Evolutionary conservation across 2,329 filamentous ascomycete species (phyloP), one percentile per base, ranked within the genome.

Genomic region (Aspergillus neotritici): DNA sequence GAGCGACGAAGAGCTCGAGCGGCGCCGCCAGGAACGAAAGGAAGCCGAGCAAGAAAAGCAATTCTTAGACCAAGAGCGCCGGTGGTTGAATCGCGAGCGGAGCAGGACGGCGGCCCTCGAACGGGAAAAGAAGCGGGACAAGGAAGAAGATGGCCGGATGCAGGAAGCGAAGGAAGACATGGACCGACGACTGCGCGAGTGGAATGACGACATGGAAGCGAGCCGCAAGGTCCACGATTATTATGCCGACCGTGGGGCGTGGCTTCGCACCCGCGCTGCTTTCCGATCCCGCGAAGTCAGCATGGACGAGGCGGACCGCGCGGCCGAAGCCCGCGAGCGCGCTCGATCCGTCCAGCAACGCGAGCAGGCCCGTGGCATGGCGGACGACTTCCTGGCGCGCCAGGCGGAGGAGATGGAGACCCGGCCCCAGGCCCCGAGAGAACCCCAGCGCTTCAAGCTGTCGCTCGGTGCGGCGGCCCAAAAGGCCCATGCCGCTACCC

Each of bases 391-490:
- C 80, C 76, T 96, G 47, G 86, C 88, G 52, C 80, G 83, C 48
- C 87, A 94, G 62, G 87, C 86, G 0, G 79, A 85, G 53, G 88
- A 94, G 59, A 76, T 94, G 63, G 79, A 71, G 44, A 50, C 61
- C 15, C 68, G 68, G 28, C 57, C 62, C n/a, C 61, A 67, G 43
- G 65, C 68, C 37, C 71, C 71, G 17, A 62, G 63, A 31, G 71
- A 69, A 43, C 87, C 86, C 3, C 83, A 87, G 59, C 83, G 84
- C 16, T 94, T 97, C 78, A 97, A 95, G 66, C 78, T 97, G 44
- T 95, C 89, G 1, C 83, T 97, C 17, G 90, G 90, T 41, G 88
- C 88, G 1, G 87, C 90, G 0, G 87, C 88, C 0, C 88, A 94
- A 64, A 88, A 80, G 59, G 77, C 76, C 12, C 76, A 79, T 41